Percentiles rank a stretch among this genome's conserved stretches.
These are phyloP conservation scores for Bombardia bombarda DNA, from an alignment of 495 filamentous ascomycete species.

Conservation along the genomic window DNA sequence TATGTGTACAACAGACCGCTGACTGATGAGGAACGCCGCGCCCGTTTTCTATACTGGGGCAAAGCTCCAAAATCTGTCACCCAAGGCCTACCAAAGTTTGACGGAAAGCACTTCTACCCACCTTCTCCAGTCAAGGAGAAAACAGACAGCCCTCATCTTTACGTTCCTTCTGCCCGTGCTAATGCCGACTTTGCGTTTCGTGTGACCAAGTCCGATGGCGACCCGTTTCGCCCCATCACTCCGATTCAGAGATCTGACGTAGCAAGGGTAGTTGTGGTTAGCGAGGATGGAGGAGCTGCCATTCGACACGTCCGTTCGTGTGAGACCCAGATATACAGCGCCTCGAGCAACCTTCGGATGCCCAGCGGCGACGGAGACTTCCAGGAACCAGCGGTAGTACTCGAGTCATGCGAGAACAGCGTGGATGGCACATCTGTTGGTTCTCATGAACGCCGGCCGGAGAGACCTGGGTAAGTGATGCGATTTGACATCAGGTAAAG, in stretches of 20 bases:
- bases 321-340: slow-evolving; percentile 15
- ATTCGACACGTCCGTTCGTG: slow-evolving; percentile 8
- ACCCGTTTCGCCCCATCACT: slow-evolving; percentile 30
- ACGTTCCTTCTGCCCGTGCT: slow-evolving; percentile 5
- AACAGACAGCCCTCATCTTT: background rate
- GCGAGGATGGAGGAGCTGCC: slow-evolving; percentile 15
- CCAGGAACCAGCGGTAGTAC: background rate
- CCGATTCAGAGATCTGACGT: slow-evolving; percentile 14
- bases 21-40: slow-evolving; percentile 40
- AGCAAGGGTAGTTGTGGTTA: slow-evolving; percentile 9
- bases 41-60: slow-evolving; percentile 45
- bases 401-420: slow-evolving; percentile 12
- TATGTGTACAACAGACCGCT: slow-evolving; percentile 39
- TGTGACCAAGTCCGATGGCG: slow-evolving; percentile 20
- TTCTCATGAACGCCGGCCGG: slow-evolving; percentile 14
- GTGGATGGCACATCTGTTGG: slow-evolving; percentile 8
- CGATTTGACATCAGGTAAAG: background rate
- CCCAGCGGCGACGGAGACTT: background rate
- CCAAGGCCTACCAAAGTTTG: slow-evolving; percentile 45
- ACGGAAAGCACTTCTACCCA: slow-evolving; percentile 50
- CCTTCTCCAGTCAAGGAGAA: slow-evolving; percentile 38
- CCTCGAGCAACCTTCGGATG: slow-evolving; percentile 7
- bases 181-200: slow-evolving; percentile 11
- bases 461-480: slow-evolving; percentile 17
- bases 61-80: slow-evolving; percentile 30